These are phyloP conservation scores for Elsinoe fawcettii DNA, from an alignment of 2,329 filamentous ascomycete genomes.

Conservation along the genomic window DNA sequence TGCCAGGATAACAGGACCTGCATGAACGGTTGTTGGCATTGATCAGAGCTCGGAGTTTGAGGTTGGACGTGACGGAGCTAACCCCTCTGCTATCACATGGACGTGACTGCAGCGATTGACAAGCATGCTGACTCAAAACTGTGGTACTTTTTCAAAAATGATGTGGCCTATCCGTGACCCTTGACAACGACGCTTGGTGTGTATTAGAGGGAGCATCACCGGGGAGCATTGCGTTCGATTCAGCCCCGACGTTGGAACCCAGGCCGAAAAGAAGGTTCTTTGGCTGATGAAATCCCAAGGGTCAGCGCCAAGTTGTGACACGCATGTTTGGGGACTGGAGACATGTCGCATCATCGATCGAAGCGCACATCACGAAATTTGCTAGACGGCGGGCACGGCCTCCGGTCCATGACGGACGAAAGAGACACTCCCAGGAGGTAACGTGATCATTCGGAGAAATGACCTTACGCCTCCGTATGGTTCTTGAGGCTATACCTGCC, in stretches of 20 bases:
- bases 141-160: not conserved
- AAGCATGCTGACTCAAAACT: constrained; percentile 1
- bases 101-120: not conserved
- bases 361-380: constrained; percentile 4
- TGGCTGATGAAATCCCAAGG: not conserved
- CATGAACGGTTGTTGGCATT: constrained; percentile 7
- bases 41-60: not conserved
- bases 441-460: constrained; percentile 1
- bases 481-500: not conserved
- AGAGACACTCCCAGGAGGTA: not conserved
- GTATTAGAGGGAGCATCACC: not conserved
- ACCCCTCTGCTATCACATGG: not conserved
- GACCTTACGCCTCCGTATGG: not conserved
- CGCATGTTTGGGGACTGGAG: constrained; percentile 1
- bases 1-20: constrained; percentile 5
- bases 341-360: constrained; percentile 13
- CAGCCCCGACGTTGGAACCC: not conserved
- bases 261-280: not conserved
- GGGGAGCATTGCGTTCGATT: not conserved
- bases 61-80: not conserved
- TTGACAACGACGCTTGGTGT: not conserved
- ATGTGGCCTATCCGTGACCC: not conserved
- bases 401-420: constrained; percentile 1
- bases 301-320: constrained; percentile 7
- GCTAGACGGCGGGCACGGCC: not conserved